Evolutionary conservation across 83 land plant genomes (phyloP).

Genomic region (Thuja plicata): DNA sequence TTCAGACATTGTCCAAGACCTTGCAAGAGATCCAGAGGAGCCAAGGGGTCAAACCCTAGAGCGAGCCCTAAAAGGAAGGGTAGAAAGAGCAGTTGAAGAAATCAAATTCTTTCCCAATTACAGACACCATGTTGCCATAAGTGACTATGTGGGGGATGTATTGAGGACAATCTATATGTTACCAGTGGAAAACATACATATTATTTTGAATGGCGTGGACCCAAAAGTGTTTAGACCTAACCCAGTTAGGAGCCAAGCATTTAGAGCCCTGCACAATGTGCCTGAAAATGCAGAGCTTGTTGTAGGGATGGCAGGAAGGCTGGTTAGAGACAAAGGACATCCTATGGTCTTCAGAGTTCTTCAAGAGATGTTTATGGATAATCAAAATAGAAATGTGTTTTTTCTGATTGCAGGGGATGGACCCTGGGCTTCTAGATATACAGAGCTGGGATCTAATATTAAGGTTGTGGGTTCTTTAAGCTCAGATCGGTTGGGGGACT

Average conservation of each 20-base stretch:
- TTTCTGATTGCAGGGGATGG: constrained; percentile 78
- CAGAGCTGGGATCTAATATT: constrained; percentile 54
- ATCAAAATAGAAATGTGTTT: constrained; percentile 19
- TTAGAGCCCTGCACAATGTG: constrained; percentile 30
- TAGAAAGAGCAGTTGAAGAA: constrained; percentile 25
- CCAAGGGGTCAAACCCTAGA: constrained; percentile 11
- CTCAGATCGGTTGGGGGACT: constrained; percentile 43
- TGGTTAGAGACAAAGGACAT: constrained; percentile 77
- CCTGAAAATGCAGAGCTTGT: constrained; percentile 25
- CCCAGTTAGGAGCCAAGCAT: constrained; percentile 20
- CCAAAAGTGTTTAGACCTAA: constrained; percentile 38
- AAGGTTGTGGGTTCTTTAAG: constrained; percentile 59
- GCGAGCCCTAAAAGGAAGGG: constrained; percentile 26
- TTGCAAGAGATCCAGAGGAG: constrained; percentile 28
- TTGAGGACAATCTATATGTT: constrained; percentile 59
- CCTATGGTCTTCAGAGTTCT: constrained; percentile 61
- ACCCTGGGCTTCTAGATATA: constrained; percentile 72
- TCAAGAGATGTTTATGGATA: constrained; percentile 2
- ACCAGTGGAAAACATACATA: constrained; percentile 62
- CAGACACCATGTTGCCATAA: constrained; percentile 40
- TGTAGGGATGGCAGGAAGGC: constrained; percentile 59
- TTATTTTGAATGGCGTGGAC: constrained; percentile 70
- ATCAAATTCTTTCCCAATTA: constrained; percentile 39
- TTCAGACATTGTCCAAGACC: constrained; percentile 62
- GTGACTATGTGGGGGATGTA: constrained; percentile 7